Evolutionary conservation across 441 rosid species (phyloP).

Genomic region (Populus hybrid): DNA sequence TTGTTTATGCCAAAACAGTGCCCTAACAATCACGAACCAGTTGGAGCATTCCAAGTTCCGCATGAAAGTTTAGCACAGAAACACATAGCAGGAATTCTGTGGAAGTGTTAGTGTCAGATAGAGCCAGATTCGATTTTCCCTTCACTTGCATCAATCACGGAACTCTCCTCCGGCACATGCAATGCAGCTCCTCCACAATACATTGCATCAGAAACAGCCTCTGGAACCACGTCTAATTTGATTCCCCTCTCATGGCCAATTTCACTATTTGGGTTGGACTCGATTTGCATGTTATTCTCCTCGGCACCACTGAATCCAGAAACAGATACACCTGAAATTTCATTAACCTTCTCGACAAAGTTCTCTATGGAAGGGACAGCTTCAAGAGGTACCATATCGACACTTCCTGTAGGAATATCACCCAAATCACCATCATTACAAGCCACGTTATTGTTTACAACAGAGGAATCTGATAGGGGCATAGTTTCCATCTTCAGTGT

Average conservation of each 20-base stretch:
- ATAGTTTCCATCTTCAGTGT: conserved; percentile 21
- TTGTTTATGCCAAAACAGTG: background rate
- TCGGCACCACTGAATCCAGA: background rate
- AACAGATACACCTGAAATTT: conserved; percentile 12
- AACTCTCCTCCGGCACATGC: conserved; percentile 2
- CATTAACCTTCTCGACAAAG: conserved; percentile 2
- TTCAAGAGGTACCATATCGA: conserved; percentile 19
- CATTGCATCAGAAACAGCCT: conserved; percentile 8
- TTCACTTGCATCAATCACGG: conserved; percentile 13
- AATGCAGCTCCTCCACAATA: conserved; percentile 9
- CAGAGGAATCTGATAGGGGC: conserved; percentile 24
- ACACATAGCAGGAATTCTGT: background rate
- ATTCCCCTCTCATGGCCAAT: conserved; percentile 3
- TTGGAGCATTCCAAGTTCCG: conserved; percentile 1
- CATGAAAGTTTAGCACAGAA: background rate
- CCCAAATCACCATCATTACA: conserved; percentile 3
- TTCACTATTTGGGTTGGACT: conserved; percentile 16
- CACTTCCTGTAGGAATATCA: background rate
- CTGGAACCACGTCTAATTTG: conserved; percentile 4
- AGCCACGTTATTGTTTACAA: conserved; percentile 22
- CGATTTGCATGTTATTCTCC: conserved; percentile 11
- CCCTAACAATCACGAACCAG: background rate
- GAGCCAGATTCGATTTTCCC: conserved; percentile 7
- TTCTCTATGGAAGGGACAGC: conserved; percentile 17
- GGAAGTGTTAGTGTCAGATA: background rate